Conservation (phyloP, 2,329 filamentous ascomycete species). For the Scortechinia acanthostroma region DNA sequence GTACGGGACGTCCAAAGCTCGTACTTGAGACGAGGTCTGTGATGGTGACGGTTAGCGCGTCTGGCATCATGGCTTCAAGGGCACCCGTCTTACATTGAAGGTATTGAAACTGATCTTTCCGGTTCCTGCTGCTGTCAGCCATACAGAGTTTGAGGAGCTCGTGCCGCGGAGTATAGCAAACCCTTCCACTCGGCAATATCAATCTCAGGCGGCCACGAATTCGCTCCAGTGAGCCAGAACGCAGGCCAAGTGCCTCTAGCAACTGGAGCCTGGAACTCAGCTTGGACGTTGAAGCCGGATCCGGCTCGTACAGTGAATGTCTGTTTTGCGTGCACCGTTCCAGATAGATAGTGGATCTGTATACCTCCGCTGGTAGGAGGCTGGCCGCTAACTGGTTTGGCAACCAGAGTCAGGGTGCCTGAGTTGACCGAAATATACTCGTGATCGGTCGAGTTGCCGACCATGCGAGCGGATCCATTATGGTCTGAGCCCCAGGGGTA, state of each 20-base stretch:
- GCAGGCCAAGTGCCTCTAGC: slow-evolving; percentile 41
- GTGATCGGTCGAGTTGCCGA: not conserved
- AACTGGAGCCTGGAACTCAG: slow-evolving; percentile 27
- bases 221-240: slow-evolving; percentile 46
- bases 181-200: slow-evolving; percentile 57
- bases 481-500: slow-evolving; percentile 7
- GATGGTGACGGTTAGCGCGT: not conserved
- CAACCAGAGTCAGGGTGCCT: slow-evolving; percentile 36
- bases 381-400: slow-evolving; percentile 32
- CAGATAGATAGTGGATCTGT: slow-evolving; percentile 32
- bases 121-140: slow-evolving; percentile 8
- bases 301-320: slow-evolving; percentile 25
- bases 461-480: slow-evolving; percentile 7
- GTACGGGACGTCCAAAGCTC: slow-evolving; percentile 38
- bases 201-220: slow-evolving; percentile 50
- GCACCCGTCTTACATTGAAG: slow-evolving; percentile 29
- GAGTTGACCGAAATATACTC: slow-evolving; percentile 4
- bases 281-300: slow-evolving; percentile 27
- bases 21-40: slow-evolving; percentile 32
- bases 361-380: slow-evolving; percentile 24
- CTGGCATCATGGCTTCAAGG: not conserved
- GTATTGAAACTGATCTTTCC: slow-evolving; percentile 49
- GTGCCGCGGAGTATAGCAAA: not conserved
- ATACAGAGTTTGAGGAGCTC: not conserved
- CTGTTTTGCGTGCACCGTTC: slow-evolving; percentile 29